Evolutionary conservation across 345 rosid species (phyloP).

Genomic region (Murraya koenigii): DNA sequence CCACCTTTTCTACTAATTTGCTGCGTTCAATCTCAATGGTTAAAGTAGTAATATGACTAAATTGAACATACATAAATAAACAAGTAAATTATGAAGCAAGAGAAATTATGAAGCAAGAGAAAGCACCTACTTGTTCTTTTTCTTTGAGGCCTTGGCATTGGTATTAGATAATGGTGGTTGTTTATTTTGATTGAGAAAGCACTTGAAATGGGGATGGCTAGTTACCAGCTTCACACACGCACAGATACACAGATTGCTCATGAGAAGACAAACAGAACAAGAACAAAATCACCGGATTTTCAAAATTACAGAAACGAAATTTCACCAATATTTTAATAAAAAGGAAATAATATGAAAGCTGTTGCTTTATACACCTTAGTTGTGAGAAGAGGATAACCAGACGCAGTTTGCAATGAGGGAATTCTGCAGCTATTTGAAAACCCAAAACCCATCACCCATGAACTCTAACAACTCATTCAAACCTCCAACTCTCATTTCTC

Average conservation of each 20-base stretch:
- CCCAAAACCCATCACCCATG: slow-evolving; percentile 12
- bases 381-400: slow-evolving; percentile 19
- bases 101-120: slow-evolving; percentile 11
- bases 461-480: slow-evolving; percentile 16
- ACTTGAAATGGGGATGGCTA: slow-evolving; percentile 18
- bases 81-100: not conserved
- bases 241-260: not conserved
- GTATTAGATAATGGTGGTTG: slow-evolving; percentile 9
- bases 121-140: slow-evolving; percentile 34
- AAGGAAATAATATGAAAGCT: no score
- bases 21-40: slow-evolving; percentile 27
- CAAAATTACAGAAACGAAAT: not conserved
- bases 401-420: slow-evolving; percentile 6
- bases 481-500: no score
- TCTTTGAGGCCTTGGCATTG: slow-evolving; percentile 27
- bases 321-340: no score
- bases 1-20: slow-evolving; percentile 38
- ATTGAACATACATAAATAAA: slow-evolving; percentile 8
- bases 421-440: slow-evolving; percentile 19
- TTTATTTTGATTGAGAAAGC: slow-evolving; percentile 27
- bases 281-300: not conserved
- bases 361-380: slow-evolving; percentile 29
- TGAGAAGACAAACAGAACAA: not conserved
- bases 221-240: slow-evolving; percentile 12
- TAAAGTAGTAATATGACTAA: slow-evolving; percentile 1